Conservation (phyloP, 1,139 yeast genomes). For the Blastobotrys raffinosifermentans region DNA sequence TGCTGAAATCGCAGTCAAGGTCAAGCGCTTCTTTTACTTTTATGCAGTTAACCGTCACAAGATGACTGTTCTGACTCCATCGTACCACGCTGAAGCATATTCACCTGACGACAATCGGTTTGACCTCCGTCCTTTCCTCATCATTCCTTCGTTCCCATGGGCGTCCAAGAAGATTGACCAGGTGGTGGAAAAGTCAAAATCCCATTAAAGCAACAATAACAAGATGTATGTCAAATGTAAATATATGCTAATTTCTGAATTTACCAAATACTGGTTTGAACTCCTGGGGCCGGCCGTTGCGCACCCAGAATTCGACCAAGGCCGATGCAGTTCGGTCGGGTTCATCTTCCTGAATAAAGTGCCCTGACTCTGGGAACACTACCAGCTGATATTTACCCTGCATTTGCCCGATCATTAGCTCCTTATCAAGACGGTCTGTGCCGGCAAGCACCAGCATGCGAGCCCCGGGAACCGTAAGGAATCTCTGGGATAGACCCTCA, state of each 20-base stretch:
- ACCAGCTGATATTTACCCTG: slow-evolving; percentile 83
- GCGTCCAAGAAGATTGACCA: slow-evolving; percentile 84
- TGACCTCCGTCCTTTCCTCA: slow-evolving; percentile 89
- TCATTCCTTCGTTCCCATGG: slow-evolving; percentile 86
- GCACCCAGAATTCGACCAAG: slow-evolving; percentile 47
- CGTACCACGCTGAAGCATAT: slow-evolving; percentile 95
- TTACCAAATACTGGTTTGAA: slow-evolving; percentile 29
- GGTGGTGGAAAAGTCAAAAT: slow-evolving; percentile 39
- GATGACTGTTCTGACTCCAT: slow-evolving; percentile 93
- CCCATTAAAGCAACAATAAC: slow-evolving; percentile 1
- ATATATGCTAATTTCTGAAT: slow-evolving; percentile 17
- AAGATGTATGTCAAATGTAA: slow-evolving; percentile 5
- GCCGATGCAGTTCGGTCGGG: slow-evolving; percentile 56
- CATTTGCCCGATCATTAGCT: slow-evolving; percentile 91
- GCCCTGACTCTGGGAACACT: slow-evolving; percentile 80
- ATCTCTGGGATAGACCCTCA: slow-evolving; percentile 55
- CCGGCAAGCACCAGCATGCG: slow-evolving; percentile 81
- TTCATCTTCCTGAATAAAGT: slow-evolving; percentile 86
- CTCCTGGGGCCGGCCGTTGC: slow-evolving; percentile 39
- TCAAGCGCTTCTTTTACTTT: slow-evolving; percentile 83
- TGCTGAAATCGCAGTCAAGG: slow-evolving; percentile 82
- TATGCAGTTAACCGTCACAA: slow-evolving; percentile 95
- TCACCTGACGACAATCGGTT: slow-evolving; percentile 97
- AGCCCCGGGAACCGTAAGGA: slow-evolving; percentile 51
- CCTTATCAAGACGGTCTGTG: slow-evolving; percentile 79